Evolutionary conservation across 306 rosid species (phyloP).

Genomic region (Lagenaria siceraria): DNA sequence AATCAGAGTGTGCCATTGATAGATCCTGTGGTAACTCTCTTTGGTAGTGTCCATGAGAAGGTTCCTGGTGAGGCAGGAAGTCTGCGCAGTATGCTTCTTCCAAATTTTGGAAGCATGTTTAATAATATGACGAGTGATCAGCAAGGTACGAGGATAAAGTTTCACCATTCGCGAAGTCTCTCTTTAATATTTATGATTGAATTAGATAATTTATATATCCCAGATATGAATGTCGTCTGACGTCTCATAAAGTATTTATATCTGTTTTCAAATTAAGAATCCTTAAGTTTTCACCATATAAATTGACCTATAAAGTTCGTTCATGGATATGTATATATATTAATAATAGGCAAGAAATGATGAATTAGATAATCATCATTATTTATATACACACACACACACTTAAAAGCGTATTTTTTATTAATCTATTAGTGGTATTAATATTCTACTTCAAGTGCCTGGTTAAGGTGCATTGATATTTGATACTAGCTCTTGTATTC

Average conservation of each 20-base stretch:
- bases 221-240: not conserved
- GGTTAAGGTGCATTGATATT: not conserved
- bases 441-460: not conserved
- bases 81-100: conserved; percentile 20
- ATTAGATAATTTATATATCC: not conserved
- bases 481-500: not conserved
- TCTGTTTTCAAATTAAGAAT: not conserved
- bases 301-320: not conserved
- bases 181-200: not conserved
- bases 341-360: not conserved
- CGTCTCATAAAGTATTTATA: not conserved
- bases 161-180: not conserved
- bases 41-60: conserved; percentile 33
- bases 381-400: not conserved
- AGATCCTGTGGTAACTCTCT: conserved; percentile 32
- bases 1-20: conserved; percentile 12
- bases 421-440: not conserved
- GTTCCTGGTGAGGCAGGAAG: conserved; percentile 22
- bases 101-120: conserved; percentile 25
- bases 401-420: not conserved
- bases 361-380: not conserved
- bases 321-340: not conserved
- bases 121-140: not conserved
- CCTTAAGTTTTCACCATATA: not conserved
- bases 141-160: not conserved